A percentile compares a stretch with the other conserved stretches of the same genome.
These are phyloP conservation scores for Picea abies DNA, from an alignment of 83 land plant genomes.

Conservation along the genomic window DNA sequence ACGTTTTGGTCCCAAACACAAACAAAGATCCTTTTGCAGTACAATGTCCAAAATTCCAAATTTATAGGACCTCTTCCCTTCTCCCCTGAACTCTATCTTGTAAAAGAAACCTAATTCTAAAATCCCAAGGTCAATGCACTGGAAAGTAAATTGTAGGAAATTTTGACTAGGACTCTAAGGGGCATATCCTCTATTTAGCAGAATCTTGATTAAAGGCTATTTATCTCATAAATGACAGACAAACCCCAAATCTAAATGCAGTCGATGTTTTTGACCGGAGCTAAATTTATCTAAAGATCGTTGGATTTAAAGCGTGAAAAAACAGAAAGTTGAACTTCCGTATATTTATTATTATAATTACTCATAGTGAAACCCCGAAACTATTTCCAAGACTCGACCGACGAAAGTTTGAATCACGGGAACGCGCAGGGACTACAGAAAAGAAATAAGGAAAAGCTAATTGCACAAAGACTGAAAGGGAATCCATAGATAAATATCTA, in stretches of 20 bases:
- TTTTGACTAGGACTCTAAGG: too few species aligned
- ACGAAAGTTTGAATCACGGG: background rate
- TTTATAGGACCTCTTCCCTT: background rate
- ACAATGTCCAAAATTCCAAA: background rate
- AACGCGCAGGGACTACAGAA: background rate
- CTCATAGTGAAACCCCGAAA: too few species aligned
- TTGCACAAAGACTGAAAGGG: background rate
- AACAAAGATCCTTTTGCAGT: background rate
- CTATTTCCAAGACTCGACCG: too few species aligned
- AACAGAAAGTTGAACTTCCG: too few species aligned
- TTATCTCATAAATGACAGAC: background rate
- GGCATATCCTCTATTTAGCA: background rate
- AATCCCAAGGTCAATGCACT: background rate
- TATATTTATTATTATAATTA: too few species aligned
- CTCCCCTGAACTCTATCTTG: background rate
- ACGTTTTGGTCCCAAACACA: background rate
- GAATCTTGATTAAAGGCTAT: background rate
- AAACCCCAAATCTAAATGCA: too few species aligned
- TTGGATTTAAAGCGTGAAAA: too few species aligned
- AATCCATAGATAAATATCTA: background rate
- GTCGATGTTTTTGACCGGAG: too few species aligned
- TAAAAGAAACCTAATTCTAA: background rate
- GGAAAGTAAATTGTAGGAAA: too few species aligned
- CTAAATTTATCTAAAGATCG: too few species aligned
- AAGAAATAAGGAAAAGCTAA: background rate